phyloP scores from a whole-genome alignment of 2,329 filamentous ascomycete genomes.

The Akanthomyces uredinophilus region DNA sequence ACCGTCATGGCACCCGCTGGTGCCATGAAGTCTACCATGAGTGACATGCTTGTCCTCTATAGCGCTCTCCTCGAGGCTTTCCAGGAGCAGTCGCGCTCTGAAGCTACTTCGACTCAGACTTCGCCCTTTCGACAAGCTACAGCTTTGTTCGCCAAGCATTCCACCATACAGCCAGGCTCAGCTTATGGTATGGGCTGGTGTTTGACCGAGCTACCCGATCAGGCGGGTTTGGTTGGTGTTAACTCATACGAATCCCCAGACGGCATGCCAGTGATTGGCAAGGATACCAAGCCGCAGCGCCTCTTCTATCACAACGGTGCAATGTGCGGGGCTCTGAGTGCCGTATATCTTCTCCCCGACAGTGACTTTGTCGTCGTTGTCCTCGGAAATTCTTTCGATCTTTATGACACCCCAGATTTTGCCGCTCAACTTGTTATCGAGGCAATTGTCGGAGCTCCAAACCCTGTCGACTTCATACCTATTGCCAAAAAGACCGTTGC shows the following conservation, averaged over 20 bases:
- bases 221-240: too few species aligned
- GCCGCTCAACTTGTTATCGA: neutral
- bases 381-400: neutral
- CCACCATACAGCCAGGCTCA: too few species aligned
- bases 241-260: too few species aligned
- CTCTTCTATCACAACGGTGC: neutral
- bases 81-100: neutral
- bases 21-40: neutral
- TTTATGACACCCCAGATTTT: neutral
- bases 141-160: too few species aligned
- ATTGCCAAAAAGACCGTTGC: too few species aligned
- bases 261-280: too few species aligned
- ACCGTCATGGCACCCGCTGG: neutral
- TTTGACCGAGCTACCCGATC: too few species aligned
- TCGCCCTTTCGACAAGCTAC: too few species aligned
- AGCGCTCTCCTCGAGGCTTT: neutral
- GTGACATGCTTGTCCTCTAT: neutral
- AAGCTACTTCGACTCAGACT: neutral
- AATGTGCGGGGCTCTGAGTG: neutral
- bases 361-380: neutral
- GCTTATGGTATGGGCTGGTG: too few species aligned
- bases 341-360: neutral
- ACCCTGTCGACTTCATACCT: too few species aligned
- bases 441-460: too few species aligned
- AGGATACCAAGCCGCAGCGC: neutral